Base-by-base conservation (phyloP, 1,139 yeast genomes). In the Candida sojae region DNA sequence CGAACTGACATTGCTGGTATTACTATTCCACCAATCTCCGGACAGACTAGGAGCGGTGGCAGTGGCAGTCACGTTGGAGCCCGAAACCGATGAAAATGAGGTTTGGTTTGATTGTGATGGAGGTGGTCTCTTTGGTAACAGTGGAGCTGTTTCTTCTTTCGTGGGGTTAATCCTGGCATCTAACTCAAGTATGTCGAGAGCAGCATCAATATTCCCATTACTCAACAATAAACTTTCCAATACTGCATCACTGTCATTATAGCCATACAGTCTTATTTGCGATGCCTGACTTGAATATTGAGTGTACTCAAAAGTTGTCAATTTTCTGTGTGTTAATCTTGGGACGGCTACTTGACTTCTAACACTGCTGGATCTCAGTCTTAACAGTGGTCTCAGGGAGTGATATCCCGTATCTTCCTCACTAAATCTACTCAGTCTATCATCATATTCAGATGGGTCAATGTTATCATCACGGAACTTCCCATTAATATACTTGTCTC, bases 401-500 rank as follows among this genome's bases (percentile, higher is more conserved):
- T 35, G 26, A 26, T 35, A 33, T 26, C 42, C 46, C 9, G 33
- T 41, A 39, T 43, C 44, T 6, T 51, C 54, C 31, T 49, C 52
- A 37, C 56, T 50, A 43, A 49, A 53, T 42, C 51, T 51, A 17
- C 54, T 51, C 32, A 48, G 50, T 10, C 57, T 52, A 39, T 62
- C 70, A 11, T 62, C 67, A 46, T 60, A 60, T 32, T 67, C 75
- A 9, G 53, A 47, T 4, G 54, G 46, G 17, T 59, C 67, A 38
- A 60, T 55, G 6, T 52, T 47, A 36, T 69, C 79, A 48, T 73
- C 74, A 53, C 78, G 59, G 62, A 68, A 81, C 50, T 70, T 57
- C 43, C 79, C 83, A 39, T 65, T 55, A 31, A 80, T 60, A 60
- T 82, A 81, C 61, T 81, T 84, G 45, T 75, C 79, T 53, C 83